Evolutionary conservation across 2,329 filamentous ascomycete species (phyloP).

Genomic region (Aspergillus ruber): DNA sequence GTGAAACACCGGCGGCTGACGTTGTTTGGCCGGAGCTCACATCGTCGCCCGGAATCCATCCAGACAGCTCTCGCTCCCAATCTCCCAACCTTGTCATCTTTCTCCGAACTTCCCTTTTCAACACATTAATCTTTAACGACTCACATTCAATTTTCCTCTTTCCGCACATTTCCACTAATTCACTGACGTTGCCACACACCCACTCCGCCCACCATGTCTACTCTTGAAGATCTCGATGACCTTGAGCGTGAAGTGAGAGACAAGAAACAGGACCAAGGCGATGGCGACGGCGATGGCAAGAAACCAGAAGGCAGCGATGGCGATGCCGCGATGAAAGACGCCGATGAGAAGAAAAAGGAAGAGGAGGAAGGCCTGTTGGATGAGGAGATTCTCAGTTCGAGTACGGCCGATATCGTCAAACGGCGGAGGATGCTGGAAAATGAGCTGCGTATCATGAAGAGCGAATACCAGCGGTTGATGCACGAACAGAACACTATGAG

Average conservation of each 20-base stretch:
- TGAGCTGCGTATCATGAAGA: constrained; percentile 97
- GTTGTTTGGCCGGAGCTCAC: constrained; percentile 30
- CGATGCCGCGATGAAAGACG: constrained; percentile 90
- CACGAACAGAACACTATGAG: constrained; percentile 95
- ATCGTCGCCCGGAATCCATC: constrained; percentile 7
- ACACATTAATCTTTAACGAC: neutral
- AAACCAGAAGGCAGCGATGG: constrained; percentile 52
- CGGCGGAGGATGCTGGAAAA: constrained; percentile 90
- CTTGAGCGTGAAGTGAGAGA: constrained; percentile 74
- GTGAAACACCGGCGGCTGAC: constrained; percentile 29
- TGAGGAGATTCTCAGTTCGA: constrained; percentile 85
- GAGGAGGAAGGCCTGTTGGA: constrained; percentile 79
- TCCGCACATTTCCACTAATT: neutral
- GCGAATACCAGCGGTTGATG: constrained; percentile 85
- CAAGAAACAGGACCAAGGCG: constrained; percentile 57
- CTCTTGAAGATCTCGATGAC: constrained; percentile 85
- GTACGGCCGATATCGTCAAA: constrained; percentile 90
- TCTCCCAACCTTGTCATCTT: constrained; percentile 1
- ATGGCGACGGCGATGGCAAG: constrained; percentile 52
- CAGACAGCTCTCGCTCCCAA: constrained; percentile 10
- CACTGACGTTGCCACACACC: constrained; percentile 4
- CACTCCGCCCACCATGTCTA: constrained; percentile 60
- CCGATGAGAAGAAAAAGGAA: constrained; percentile 55
- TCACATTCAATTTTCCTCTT: neutral
- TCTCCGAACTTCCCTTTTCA: neutral